phyloP scores from a whole-genome alignment of 2,329 filamentous ascomycete genomes.

The Trichophyton rubrum region DNA sequence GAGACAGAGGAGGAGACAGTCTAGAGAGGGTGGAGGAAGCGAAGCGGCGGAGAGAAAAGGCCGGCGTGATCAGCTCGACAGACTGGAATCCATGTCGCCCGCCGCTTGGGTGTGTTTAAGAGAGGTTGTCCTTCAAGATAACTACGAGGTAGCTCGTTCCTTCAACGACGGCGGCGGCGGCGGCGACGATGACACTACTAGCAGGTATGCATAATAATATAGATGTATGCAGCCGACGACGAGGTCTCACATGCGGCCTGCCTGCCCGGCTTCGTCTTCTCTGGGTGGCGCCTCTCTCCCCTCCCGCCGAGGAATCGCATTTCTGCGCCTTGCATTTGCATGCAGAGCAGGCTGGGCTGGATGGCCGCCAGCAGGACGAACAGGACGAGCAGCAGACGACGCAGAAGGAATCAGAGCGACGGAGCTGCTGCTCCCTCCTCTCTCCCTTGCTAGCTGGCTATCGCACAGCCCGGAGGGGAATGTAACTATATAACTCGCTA shows the following conservation, averaged over 20 bases:
- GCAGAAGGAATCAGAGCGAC: no score
- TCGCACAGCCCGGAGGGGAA: no score
- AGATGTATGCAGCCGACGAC: no score
- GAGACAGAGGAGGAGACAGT: background rate
- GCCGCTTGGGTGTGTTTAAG: background rate
- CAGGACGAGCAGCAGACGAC: background rate
- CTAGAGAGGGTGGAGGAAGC: background rate
- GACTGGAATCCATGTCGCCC: background rate
- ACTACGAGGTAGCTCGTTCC: no score
- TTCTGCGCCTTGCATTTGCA: slow-evolving; percentile 1
- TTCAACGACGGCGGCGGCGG: no score
- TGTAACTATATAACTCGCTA: no score
- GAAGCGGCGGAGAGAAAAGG: background rate
- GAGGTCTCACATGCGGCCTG: no score
- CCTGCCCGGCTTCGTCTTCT: background rate
- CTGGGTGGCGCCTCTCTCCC: background rate
- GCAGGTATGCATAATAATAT: no score
- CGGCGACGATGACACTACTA: no score
- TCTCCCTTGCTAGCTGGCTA: no score
- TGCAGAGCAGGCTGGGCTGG: background rate
- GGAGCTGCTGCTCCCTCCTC: no score
- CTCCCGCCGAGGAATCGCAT: background rate
- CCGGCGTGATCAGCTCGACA: background rate
- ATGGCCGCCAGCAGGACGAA: background rate
- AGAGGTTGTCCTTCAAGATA: background rate